Evolutionary conservation across 202 grass and related monocot genomes (phyloP), one percentile per base, ranked within the genome.

Genomic region (Schoenoplectus tabernaemontani): DNA sequence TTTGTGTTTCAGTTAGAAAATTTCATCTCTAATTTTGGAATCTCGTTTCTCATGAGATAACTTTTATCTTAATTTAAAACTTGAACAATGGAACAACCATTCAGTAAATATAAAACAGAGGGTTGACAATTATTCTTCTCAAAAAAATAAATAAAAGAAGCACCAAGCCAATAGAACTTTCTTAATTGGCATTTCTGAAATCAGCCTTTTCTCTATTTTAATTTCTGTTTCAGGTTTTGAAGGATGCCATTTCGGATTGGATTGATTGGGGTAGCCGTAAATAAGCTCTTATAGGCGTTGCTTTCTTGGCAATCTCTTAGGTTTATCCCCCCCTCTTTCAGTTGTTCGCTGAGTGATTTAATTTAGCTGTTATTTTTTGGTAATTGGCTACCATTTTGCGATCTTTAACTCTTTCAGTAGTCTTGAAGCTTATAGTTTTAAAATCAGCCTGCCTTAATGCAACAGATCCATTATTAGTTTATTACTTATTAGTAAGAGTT

Each of bases 211-310:
- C 26, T 54, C 11, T 50, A 10, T 64, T 63, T 5, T 50, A 23
- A 79, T 48, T 79, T 17, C 26, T 46, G 22, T 62, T 83, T 37
- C 81, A 83, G 67, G 81, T 74, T 82, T 83, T 83, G 11, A 58
- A 75, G 51, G 54, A 32, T 83, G 67, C 30, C 64, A 60, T 60
- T 83, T 74, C 36, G 36, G 17, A 51, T 64, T 82, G 81, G 51
- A 39, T 82, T 82, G 65, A 82, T 50, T 3, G 60, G 58, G 38
- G 0, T 3, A 48, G 23, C 38, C 0, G 20, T 32, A 47, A 12
- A 47, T 17, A 22, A 64, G 26, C 60, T 64, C 77, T 73, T 28
- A 74, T 74, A 74, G 24, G 33, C 34, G 69, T 17, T 74, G 69
- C 44, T 73, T 30, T 53, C 69, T 51, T 53, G 23, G 69, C 69